phyloP scores from a whole-genome alignment of 805 yeast genomes.

The Schwanniomyces pseudopolymorphus region DNA sequence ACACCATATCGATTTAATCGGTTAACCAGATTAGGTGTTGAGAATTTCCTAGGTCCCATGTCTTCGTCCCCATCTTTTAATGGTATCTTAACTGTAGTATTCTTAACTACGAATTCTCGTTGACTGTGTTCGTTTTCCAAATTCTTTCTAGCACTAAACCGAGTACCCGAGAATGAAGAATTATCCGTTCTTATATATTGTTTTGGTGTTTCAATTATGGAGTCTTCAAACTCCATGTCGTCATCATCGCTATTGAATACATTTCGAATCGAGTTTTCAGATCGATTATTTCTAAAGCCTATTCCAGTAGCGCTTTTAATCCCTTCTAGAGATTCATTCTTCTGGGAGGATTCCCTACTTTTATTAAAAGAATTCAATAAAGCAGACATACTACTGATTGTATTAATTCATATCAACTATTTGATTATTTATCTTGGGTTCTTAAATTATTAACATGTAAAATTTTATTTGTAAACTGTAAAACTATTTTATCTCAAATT shows the following conservation, averaged over 20 bases:
- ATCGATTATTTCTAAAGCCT: not conserved
- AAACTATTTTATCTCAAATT: too few relatives aligned
- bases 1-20: slow-evolving; percentile 10
- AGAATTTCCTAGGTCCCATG: not conserved
- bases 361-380: slow-evolving; percentile 5
- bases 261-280: not conserved
- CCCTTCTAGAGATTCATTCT: not conserved
- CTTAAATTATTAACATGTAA: not conserved
- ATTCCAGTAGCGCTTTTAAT: not conserved
- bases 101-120: slow-evolving; percentile 2
- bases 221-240: slow-evolving; percentile 32
- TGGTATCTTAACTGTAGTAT: slow-evolving; percentile 11
- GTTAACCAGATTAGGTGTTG: slow-evolving; percentile 7
- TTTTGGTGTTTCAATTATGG: slow-evolving; percentile 28
- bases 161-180: not conserved
- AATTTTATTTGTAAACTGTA: not conserved
- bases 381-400: slow-evolving; percentile 3
- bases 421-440: not conserved
- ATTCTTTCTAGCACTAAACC: not conserved
- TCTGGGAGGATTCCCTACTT: slow-evolving; percentile 1
- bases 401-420: not conserved
- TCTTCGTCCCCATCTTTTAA: slow-evolving; percentile 8
- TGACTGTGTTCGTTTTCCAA: not conserved
- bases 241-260: slow-evolving; percentile 6
- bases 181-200: slow-evolving; percentile 1